These are phyloP conservation scores for Curvularia sp. DNA, from an alignment of 2,329 filamentous ascomycete species.

Conservation along the genomic window DNA sequence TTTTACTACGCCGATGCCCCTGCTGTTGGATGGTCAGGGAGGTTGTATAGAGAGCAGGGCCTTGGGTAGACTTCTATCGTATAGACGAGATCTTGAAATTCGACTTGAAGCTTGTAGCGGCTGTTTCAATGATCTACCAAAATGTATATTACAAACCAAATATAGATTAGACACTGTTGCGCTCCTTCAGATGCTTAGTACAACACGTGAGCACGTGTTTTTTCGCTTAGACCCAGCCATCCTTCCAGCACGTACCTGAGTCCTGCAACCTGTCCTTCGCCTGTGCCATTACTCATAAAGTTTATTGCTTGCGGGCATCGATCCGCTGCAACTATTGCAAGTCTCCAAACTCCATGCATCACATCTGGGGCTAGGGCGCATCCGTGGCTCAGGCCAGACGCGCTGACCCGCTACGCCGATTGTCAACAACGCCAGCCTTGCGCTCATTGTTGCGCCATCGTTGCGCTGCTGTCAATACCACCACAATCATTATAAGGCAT, in stretches of 20 bases:
- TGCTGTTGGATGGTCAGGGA: not conserved
- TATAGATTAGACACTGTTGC: not conserved
- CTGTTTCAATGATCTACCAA: not conserved
- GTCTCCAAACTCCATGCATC: not conserved
- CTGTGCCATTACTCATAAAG: not conserved
- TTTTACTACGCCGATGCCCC: not conserved
- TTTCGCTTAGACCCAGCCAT: slow-evolving; percentile 5
- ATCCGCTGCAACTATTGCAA: not conserved
- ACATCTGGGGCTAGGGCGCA: not conserved
- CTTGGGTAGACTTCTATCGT: not conserved
- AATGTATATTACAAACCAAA: not conserved
- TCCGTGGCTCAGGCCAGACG: slow-evolving; percentile 4
- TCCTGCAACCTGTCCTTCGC: slow-evolving; percentile 8
- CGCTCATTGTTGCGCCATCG: not conserved
- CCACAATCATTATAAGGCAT: not conserved
- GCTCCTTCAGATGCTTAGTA: not conserved
- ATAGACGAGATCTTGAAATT: not conserved
- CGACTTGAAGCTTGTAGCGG: not conserved
- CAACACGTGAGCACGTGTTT: slow-evolving; percentile 14
- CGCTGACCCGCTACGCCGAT: slow-evolving; percentile 5
- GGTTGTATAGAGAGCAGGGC: not conserved
- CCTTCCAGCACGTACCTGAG: not conserved
- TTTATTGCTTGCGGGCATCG: not conserved
- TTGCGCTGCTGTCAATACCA: not conserved
- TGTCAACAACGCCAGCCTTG: slow-evolving; percentile 2